Evolutionary conservation across 2,329 filamentous ascomycete species (phyloP).

Genomic region (Aspergillus sergii): DNA sequence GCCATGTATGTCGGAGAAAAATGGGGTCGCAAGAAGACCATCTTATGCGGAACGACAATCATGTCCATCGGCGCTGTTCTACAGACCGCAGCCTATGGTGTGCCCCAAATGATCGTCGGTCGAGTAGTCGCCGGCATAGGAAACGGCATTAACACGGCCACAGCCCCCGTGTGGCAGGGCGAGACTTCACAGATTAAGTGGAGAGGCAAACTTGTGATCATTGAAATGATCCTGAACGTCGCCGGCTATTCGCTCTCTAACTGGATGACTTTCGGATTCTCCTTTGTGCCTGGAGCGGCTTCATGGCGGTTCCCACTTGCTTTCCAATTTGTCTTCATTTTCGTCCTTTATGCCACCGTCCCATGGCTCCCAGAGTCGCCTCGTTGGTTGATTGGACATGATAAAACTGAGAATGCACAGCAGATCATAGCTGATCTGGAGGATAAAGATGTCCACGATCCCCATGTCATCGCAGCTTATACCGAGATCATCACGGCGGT

Average conservation of each 20-base stretch:
- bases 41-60: constrained; percentile 51
- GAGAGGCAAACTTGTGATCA: constrained; percentile 28
- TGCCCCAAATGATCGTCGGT: constrained; percentile 54
- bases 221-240: constrained; percentile 30
- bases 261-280: constrained; percentile 48
- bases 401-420: constrained; percentile 39
- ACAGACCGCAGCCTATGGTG: constrained; percentile 48
- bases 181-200: constrained; percentile 50
- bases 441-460: constrained; percentile 35
- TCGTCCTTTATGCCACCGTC: constrained; percentile 27
- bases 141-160: constrained; percentile 51
- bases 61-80: constrained; percentile 54
- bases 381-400: constrained; percentile 28
- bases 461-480: constrained; percentile 46
- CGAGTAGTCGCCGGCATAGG: constrained; percentile 36
- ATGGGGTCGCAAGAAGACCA: constrained; percentile 50
- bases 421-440: constrained; percentile 45
- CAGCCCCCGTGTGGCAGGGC: constrained; percentile 53
- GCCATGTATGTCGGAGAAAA: constrained; percentile 49
- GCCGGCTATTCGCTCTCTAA: constrained; percentile 48
- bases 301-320: constrained; percentile 36
- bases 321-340: constrained; percentile 34
- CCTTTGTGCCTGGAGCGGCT: constrained; percentile 38
- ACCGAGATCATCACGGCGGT: constrained; percentile 52
- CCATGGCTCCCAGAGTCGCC: constrained; percentile 42